These are phyloP conservation scores for Bauhinia variegata DNA, from an alignment of 306 rosid genomes.

Conservation along the genomic window DNA sequence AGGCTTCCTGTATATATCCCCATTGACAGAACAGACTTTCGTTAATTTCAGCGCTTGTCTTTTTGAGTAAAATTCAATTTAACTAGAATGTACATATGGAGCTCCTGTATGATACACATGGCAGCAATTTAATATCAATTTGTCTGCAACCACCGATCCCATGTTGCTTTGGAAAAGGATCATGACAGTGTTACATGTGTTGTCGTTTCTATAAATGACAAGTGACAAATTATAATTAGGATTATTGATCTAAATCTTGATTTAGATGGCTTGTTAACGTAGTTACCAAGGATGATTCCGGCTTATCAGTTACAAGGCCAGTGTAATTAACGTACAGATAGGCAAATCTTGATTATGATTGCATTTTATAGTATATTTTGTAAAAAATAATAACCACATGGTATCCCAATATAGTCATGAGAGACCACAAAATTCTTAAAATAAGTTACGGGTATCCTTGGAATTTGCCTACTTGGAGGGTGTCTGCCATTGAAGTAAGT, in stretches of 20 bases:
- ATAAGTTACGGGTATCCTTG: no score
- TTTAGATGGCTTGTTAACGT: neutral
- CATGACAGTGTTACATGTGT: neutral
- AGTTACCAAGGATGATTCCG: constrained; percentile 28
- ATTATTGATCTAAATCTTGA: constrained; percentile 16
- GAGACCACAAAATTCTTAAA: no score
- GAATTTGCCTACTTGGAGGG: no score
- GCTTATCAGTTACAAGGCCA: neutral
- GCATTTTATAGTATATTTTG: no score
- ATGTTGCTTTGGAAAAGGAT: neutral
- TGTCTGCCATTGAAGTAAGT: no score
- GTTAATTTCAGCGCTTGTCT: no score
- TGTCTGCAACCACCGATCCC: neutral
- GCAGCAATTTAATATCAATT: neutral
- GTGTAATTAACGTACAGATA: no score
- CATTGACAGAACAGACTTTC: neutral
- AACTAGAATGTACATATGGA: constrained; percentile 9
- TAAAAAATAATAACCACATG: no score
- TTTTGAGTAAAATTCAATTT: neutral
- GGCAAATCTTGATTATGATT: no score
- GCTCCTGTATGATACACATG: neutral
- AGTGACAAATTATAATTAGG: neutral
- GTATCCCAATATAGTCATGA: no score
- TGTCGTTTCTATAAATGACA: neutral
- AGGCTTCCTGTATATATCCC: neutral